phyloP scores from a whole-genome alignment of 116 monocot species.

The Iris pallida region DNA sequence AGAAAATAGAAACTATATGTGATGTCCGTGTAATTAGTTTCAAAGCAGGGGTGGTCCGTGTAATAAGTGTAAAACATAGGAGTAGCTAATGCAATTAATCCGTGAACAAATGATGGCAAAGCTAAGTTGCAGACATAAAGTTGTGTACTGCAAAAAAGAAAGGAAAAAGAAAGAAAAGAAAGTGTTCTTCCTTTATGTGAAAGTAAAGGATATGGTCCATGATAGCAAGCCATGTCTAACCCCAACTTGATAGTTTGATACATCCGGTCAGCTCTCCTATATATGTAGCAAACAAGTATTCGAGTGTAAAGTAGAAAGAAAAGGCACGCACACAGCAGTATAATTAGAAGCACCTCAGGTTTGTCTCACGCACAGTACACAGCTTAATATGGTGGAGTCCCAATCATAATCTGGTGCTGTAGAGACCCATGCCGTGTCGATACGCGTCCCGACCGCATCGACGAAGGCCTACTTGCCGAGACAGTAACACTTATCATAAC shows the following conservation, averaged over 20 bases:
- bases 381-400: constrained; percentile 1
- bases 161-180: background rate
- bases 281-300: no score
- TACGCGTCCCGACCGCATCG: background rate
- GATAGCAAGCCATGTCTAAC: constrained; percentile 8
- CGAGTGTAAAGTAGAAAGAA: background rate
- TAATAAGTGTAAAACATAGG: no score
- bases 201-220: constrained; percentile 6
- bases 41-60: background rate
- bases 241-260: background rate
- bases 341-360: constrained; percentile 4
- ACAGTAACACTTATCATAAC: no score
- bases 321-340: constrained; percentile 7
- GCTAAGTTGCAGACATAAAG: constrained; percentile 2
- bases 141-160: background rate
- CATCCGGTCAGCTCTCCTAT: background rate
- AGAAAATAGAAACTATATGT: no score
- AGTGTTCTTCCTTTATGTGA: constrained; percentile 6
- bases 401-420: constrained; percentile 7
- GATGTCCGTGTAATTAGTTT: no score
- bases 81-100: no score
- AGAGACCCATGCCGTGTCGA: constrained; percentile 10
- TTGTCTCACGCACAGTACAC: constrained; percentile 8
- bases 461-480: no score
- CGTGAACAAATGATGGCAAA: constrained; percentile 4